Evolutionary conservation across 2,329 filamentous ascomycete species (phyloP), one percentile per base, ranked within the genome.

Genomic region (Hymenoscyphus infarciens): DNA sequence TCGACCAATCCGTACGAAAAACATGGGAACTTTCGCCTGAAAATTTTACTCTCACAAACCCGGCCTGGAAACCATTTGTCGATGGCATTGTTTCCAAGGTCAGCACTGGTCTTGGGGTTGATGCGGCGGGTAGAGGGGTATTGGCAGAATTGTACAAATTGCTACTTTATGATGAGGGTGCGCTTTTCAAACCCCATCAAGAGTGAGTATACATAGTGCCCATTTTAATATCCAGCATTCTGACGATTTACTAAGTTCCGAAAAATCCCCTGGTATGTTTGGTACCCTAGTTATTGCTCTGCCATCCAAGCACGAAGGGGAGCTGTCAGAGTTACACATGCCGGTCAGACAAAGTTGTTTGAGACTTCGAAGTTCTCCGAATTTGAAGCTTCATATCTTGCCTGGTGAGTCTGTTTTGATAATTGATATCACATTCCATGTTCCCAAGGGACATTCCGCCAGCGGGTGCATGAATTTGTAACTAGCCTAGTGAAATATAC

Each of bases 211-310:
- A 19, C 5, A 35, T 5, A 2, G 25, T 22, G 1, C 3, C 7
- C 11, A 1, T 55, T 10, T 27, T 5, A 22, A 5, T 5, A 38
- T 27, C 22, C 38, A 35, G 13, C 8, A 16, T 15, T 27, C 19
- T 60, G 55, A 35, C 59, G 27, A 15, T 52, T 19, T 25, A 19
- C 8, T 3, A 27, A 70, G 66, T 68, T 79, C 76, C 0, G 78
- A 82, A 63, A 82, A 81, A 57, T 74, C 72, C 0, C 76, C 77
- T 0, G 76, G 77, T 19, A 82, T 82, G 77, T 77, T 84, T 63
- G 82, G 79, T 4, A 83, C 79, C 80, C 73, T 85, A 1, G 75
- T 81, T 55, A 71, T 85, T 27, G 78, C 75, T 64, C 71, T 84
- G 5, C 81, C 81, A 0, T 84, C 79, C 0, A 42, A 69, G 4